Base-by-base conservation (phyloP, 805 yeast genomes). In the Kazachstania bromeliacearum region DNA sequence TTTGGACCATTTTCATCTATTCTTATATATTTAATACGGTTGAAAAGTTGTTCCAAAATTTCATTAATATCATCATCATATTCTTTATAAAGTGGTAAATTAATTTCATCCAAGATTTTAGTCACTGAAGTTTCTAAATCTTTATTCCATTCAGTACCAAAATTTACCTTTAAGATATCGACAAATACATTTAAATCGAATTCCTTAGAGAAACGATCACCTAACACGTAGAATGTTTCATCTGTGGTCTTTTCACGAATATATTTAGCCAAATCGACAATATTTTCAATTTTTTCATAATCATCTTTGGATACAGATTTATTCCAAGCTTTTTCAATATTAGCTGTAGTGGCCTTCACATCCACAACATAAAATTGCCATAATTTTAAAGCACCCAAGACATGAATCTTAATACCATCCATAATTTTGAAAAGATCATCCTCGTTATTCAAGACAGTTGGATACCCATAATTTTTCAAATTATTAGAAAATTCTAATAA, bases 341-440 rank as follows among this genome's bases (percentile, higher is more conserved):
- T 59, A 1, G 50, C 48, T 12, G 77, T 47, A 8, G 70, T 66
- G 3, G 47, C 48, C 5, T 50, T 44, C 28, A 75, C 77, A 53
- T 85, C 70, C 24, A 87, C 65, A 4, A 79, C 88, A 55, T 88
- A 92, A 57, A 61, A 89, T 58, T 89, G 87, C 98, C 98, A 89
- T 37, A 89, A 65, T 42, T 77, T 71, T 37, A 85, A 60, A 4
- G 70, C 64, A 18, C 71, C 76, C 19, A 87, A 50, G 0, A 85
- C 95, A 47, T 83, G 77, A 4, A 64, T 55, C 42, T 75, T 73
- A 32, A 89, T 65, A 13, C 84, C 88, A 24, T 74, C 79, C 67
- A 82, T 73, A 17, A 88, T 62, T 21, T 50, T 56, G 27, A 69
- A 61, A 17, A 89, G 57, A 46, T 85, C 95, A 3, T 60, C 66